Evolutionary conservation across 768 basidiomycete genomes (phyloP).

Genomic region (Leccinum boreale): DNA sequence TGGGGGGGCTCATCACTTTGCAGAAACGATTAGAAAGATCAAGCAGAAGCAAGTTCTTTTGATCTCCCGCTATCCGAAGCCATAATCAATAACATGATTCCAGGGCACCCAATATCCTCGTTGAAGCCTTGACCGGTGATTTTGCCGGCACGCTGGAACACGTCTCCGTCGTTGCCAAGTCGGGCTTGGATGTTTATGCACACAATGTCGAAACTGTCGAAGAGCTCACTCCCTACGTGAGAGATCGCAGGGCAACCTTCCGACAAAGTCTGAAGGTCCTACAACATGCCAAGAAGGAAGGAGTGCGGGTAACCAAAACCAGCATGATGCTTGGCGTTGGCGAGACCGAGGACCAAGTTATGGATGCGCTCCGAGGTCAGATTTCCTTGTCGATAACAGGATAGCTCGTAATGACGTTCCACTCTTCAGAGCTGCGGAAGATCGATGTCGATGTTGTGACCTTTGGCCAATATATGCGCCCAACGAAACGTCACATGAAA

Average conservation of each 20-base stretch:
- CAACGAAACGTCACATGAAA: conserved; percentile 99
- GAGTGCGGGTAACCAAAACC: conserved; percentile 90
- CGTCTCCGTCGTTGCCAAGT: conserved; percentile 81
- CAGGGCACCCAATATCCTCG: conserved; percentile 92
- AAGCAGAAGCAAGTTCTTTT: conserved; percentile 76
- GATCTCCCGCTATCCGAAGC: conserved; percentile 13
- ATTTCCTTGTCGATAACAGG: conserved; percentile 1
- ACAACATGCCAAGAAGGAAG: conserved; percentile 77
- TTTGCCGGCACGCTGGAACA: conserved; percentile 77
- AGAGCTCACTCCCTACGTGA: conserved; percentile 88
- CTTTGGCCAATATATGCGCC: conserved; percentile 99
- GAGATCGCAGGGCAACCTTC: conserved; percentile 92
- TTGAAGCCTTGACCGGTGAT: conserved; percentile 95
- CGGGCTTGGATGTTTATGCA: conserved; percentile 95
- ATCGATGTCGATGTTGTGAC: conserved; percentile 95
- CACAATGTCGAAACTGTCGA: conserved; percentile 99
- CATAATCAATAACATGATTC: neutral
- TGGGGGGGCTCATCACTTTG: conserved; percentile 91
- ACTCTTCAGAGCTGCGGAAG: conserved; percentile 74
- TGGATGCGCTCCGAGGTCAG: conserved; percentile 79
- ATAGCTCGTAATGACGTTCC: neutral
- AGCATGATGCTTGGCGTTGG: conserved; percentile 99
- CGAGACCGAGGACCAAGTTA: conserved; percentile 78
- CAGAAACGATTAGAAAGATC: conserved; percentile 90
- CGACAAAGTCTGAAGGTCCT: conserved; percentile 79